A percentile compares a stretch with the other conserved stretches of the same genome.
phyloP scores from a whole-genome alignment of 2,329 filamentous ascomycete genomes.

The Fonsecaea monophora region DNA sequence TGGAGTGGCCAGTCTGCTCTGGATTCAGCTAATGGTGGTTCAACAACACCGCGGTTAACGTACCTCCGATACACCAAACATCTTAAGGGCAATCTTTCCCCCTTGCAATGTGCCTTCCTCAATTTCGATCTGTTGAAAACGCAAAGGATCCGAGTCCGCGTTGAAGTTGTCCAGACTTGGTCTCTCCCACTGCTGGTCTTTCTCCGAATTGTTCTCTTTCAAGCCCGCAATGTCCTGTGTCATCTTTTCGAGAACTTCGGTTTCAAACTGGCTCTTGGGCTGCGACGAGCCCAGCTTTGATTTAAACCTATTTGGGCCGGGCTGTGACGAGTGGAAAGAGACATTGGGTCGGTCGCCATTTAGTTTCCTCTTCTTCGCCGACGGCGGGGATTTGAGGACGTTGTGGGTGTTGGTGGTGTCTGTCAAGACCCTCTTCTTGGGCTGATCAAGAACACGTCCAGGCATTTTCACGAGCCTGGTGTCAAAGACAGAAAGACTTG shows the following conservation, averaged over 20 bases:
- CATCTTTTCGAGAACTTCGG: constrained; percentile 92
- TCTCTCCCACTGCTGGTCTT: constrained; percentile 88
- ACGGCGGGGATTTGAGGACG: constrained; percentile 57
- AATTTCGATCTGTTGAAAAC: constrained; percentile 93
- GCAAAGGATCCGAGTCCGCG: constrained; percentile 71
- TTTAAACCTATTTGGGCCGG: constrained; percentile 60
- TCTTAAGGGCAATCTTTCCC: constrained; percentile 78
- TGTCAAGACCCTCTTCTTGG: constrained; percentile 75
- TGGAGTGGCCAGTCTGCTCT: constrained; percentile 76
- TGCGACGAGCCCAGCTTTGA: constrained; percentile 73
- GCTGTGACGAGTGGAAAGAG: constrained; percentile 69
- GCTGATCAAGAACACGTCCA: constrained; percentile 42
- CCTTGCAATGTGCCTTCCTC: constrained; percentile 86
- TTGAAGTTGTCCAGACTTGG: constrained; percentile 68
- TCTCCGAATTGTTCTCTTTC: constrained; percentile 87
- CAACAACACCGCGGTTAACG: constrained; percentile 32
- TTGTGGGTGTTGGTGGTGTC: constrained; percentile 72
- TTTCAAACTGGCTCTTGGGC: constrained; percentile 89
- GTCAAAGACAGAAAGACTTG: background rate
- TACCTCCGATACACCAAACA: constrained; percentile 90
- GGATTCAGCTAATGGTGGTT: constrained; percentile 10
- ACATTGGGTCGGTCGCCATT: constrained; percentile 61
- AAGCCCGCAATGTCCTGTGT: constrained; percentile 88
- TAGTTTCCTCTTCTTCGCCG: constrained; percentile 83
- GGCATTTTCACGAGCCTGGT: constrained; percentile 31